Percentiles rank a stretch among this genome's conserved stretches.
phyloP scores from a whole-genome alignment of 108 stramenopile genomes.

The Nannochloropsis oceanica region DNA sequence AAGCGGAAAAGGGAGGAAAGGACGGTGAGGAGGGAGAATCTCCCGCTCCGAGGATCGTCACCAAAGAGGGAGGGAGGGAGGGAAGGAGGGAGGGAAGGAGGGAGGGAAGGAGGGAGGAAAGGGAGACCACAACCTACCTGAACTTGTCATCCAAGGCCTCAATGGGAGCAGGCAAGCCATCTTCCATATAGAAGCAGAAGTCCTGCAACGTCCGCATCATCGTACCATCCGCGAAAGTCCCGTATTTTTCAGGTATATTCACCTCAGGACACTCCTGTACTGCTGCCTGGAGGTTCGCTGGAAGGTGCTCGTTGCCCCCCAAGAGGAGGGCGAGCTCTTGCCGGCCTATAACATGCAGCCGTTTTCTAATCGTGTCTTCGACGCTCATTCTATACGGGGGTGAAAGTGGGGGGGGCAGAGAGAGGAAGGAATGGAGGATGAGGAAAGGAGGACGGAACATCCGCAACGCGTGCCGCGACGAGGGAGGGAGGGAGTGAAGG shows the following conservation, averaged over 20 bases:
- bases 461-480: neutral
- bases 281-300: neutral
- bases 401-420: neutral
- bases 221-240: neutral
- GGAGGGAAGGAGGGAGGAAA: neutral
- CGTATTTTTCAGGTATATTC: neutral
- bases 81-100: neutral
- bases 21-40: no score
- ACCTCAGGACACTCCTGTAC: neutral
- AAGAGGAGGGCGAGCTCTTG: neutral
- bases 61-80: no score
- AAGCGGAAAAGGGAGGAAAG: no score
- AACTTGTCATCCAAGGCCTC: neutral
- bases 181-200: neutral
- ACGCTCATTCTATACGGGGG: neutral
- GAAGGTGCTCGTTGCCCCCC: neutral
- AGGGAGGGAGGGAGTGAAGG: neutral
- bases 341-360: neutral
- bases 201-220: neutral
- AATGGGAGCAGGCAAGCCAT: neutral
- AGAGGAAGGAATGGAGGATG: neutral
- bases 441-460: neutral
- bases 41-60: no score
- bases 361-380: neutral
- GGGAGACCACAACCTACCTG: neutral